phyloP scores from a whole-genome alignment of 805 yeast species.

The Tetrapisispora nanseiensis region DNA sequence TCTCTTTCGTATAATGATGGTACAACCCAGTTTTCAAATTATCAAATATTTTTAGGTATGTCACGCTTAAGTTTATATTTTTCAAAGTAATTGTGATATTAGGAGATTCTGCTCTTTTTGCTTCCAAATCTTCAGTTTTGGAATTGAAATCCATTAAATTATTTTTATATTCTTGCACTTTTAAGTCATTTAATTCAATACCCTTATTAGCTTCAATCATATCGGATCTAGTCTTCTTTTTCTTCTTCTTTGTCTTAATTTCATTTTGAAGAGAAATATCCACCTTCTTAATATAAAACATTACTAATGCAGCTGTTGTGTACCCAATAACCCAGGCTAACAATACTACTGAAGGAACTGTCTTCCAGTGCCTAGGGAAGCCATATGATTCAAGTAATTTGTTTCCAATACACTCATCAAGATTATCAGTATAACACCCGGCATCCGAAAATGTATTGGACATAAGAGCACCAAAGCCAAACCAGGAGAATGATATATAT shows the following conservation, averaged over 20 bases:
- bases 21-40: constrained; percentile 6
- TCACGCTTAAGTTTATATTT: constrained; percentile 11
- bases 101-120: constrained; percentile 1
- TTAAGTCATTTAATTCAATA: background rate
- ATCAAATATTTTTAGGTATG: constrained; percentile 4
- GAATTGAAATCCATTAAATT: background rate
- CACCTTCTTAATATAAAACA: constrained; percentile 39
- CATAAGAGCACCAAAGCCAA: constrained; percentile 57
- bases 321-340: constrained; percentile 52
- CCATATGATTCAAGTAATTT: constrained; percentile 51
- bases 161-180: background rate
- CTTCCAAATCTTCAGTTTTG: constrained; percentile 13
- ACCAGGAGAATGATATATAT: constrained; percentile 69
- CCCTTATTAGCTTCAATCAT: background rate
- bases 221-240: background rate
- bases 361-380: constrained; percentile 52
- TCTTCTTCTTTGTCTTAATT: constrained; percentile 12
- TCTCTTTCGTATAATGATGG: constrained; percentile 23
- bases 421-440: constrained; percentile 45
- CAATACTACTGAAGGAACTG: constrained; percentile 51
- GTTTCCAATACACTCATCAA: constrained; percentile 31
- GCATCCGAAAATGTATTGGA: constrained; percentile 54
- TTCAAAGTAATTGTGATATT: constrained; percentile 10
- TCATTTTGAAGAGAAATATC: constrained; percentile 22
- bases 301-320: constrained; percentile 38